Conservation (phyloP, 345 rosid species). For the Melaleuca alternifolia region DNA sequence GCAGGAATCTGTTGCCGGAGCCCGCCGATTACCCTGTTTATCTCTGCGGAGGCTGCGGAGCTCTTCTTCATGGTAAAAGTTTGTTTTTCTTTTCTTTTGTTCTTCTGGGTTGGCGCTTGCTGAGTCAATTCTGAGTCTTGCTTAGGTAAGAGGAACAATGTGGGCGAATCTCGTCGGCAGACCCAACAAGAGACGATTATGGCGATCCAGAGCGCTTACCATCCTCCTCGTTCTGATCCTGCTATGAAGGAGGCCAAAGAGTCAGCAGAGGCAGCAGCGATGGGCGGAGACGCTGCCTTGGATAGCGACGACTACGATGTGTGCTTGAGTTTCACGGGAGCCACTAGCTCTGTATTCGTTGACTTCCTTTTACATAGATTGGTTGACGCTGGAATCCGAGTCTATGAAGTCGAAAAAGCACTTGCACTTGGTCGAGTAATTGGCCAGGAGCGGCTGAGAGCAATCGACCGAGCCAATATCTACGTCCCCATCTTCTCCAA, state of each 20-base stretch:
- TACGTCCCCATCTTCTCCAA: not conserved
- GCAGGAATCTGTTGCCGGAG: constrained; percentile 74
- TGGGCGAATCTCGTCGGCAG: no score
- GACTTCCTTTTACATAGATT: rapidly evolving
- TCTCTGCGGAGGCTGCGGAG: constrained; percentile 91
- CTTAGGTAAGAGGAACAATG: no score
- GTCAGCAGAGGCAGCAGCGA: not conserved
- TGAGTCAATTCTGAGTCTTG: not conserved
- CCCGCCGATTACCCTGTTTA: constrained; percentile 64
- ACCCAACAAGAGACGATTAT: not conserved
- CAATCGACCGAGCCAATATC: not conserved
- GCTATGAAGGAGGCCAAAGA: not conserved
- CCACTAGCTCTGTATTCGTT: not conserved
- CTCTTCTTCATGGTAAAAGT: constrained; percentile 75
- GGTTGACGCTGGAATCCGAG: rapidly evolving
- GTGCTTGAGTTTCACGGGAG: not conserved
- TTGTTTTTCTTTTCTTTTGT: not conserved
- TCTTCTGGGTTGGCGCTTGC: not conserved
- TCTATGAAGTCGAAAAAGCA: rapidly evolving
- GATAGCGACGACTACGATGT: not conserved
- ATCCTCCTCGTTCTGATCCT: not conserved
- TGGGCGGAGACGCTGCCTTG: not conserved
- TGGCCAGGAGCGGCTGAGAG: rapidly evolving
- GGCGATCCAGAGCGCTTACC: not conserved
- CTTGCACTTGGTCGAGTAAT: rapidly evolving